A percentile compares a stretch with the other conserved stretches of the same genome.
phyloP scores from a whole-genome alignment of 352 stramenopile genomes.

The Plasmopara viticola region DNA sequence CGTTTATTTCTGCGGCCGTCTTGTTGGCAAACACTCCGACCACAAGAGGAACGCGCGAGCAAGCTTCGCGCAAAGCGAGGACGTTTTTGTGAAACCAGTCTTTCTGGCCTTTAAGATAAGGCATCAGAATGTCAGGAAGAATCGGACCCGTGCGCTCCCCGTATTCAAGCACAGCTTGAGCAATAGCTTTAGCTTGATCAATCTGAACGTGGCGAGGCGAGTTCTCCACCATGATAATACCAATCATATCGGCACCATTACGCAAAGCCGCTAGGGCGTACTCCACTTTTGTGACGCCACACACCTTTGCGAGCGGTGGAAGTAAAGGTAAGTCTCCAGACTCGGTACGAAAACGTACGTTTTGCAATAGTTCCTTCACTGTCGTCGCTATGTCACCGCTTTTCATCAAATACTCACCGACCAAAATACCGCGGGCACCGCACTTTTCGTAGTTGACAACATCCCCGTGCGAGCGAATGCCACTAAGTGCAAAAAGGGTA shows the following conservation, averaged over 20 bases:
- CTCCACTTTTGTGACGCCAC: conserved; percentile 91
- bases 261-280: conserved; percentile 90
- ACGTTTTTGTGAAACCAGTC: conserved; percentile 84
- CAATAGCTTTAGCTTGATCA: conserved; percentile 87
- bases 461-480: conserved; percentile 92
- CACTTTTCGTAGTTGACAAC: conserved; percentile 89
- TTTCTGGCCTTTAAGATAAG: conserved; percentile 23
- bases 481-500: conserved; percentile 91
- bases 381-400: conserved; percentile 82
- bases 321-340: conserved; percentile 21
- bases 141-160: conserved; percentile 85
- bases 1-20: conserved; percentile 86
- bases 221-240: conserved; percentile 94
- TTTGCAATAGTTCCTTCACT: conserved; percentile 74
- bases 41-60: conserved; percentile 79
- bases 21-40: conserved; percentile 97
- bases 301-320: conserved; percentile 88
- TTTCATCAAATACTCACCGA: conserved; percentile 98
- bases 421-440: conserved; percentile 86
- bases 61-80: conserved; percentile 54
- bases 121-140: conserved; percentile 38
- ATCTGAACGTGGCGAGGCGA: conserved; percentile 84
- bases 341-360: conserved; percentile 25
- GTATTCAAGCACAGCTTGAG: conserved; percentile 89
- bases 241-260: conserved; percentile 93